Evolutionary conservation across 1,139 yeast species (phyloP).

Genomic region (Scheffersomyces lignicola): DNA sequence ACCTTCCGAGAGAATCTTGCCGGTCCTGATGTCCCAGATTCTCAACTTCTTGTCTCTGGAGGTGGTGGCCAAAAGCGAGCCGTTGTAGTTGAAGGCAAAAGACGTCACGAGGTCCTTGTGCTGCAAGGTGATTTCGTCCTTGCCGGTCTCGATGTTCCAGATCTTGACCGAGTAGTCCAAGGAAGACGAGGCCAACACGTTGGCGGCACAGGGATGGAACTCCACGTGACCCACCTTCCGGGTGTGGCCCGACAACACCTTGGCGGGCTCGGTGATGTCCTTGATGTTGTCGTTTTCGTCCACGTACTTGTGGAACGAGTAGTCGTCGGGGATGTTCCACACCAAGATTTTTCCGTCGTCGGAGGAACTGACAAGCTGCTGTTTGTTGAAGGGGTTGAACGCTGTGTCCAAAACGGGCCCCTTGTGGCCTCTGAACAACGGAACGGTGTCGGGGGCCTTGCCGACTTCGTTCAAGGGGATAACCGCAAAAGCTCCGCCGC

Average conservation of each 20-base stretch:
- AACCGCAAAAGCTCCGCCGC: conserved; percentile 97
- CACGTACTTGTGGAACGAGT: conserved; percentile 61
- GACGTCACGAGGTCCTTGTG: conserved; percentile 91
- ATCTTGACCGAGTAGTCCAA: conserved; percentile 87
- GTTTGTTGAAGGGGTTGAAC: conserved; percentile 84
- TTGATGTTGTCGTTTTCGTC: conserved; percentile 63
- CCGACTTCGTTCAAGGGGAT: conserved; percentile 85
- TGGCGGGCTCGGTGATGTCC: conserved; percentile 68
- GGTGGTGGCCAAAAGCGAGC: conserved; percentile 81
- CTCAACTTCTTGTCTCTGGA: conserved; percentile 90
- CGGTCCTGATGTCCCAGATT: conserved; percentile 85
- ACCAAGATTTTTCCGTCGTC: conserved; percentile 88
- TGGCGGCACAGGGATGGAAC: conserved; percentile 85
- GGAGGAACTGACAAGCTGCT: conserved; percentile 77
- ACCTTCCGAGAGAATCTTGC: conserved; percentile 77
- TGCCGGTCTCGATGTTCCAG: conserved; percentile 83
- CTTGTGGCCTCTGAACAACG: conserved; percentile 92
- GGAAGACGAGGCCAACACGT: conserved; percentile 86
- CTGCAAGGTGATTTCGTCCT: conserved; percentile 67
- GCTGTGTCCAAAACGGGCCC: conserved; percentile 95
- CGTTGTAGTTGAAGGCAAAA: conserved; percentile 86
- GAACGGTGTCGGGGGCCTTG: conserved; percentile 91
- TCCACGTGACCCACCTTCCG: conserved; percentile 93
- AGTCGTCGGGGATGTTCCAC: conserved; percentile 85
- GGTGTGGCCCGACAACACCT: conserved; percentile 77